Evolutionary conservation across 1,284 basidiomycete genomes (phyloP).

Genomic region (Rhodotorula sp.): DNA sequence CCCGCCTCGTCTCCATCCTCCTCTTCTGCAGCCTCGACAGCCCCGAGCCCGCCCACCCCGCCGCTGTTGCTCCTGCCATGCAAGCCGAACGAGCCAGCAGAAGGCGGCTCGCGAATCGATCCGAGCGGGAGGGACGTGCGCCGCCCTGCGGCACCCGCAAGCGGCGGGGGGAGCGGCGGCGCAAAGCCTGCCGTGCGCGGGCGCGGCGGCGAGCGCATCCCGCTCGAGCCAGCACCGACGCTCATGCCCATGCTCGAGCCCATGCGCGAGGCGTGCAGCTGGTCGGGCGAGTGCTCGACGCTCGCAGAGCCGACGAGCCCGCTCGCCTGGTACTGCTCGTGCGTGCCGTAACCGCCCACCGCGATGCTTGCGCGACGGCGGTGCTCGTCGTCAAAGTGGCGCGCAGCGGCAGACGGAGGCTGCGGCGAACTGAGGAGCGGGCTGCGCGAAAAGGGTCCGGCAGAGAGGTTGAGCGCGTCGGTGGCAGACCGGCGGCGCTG

Average conservation of each 20-base stretch:
- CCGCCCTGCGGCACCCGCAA: background rate
- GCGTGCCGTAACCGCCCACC: background rate
- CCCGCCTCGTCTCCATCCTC: background rate
- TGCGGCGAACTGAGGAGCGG: background rate
- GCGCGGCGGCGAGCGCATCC: background rate
- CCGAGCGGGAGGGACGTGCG: background rate
- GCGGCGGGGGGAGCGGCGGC: background rate
- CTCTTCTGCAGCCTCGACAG: background rate
- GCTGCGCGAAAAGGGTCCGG: background rate
- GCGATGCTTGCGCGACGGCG: background rate
- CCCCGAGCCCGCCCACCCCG: no score
- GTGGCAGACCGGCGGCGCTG: conserved; percentile 23
- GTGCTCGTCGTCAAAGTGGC: background rate
- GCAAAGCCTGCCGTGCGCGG: background rate
- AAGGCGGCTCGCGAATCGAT: background rate
- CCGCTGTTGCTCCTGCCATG: background rate
- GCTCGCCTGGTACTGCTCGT: background rate
- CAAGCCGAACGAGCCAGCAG: no score
- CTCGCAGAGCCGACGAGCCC: background rate
- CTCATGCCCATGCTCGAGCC: no score
- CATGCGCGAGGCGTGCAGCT: no score
- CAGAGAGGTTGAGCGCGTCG: background rate
- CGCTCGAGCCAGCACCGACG: no score
- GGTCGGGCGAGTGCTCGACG: background rate
- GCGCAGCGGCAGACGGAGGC: background rate